phyloP scores from a whole-genome alignment of 495 filamentous ascomycete species.

The Baudoinia panamericana region DNA sequence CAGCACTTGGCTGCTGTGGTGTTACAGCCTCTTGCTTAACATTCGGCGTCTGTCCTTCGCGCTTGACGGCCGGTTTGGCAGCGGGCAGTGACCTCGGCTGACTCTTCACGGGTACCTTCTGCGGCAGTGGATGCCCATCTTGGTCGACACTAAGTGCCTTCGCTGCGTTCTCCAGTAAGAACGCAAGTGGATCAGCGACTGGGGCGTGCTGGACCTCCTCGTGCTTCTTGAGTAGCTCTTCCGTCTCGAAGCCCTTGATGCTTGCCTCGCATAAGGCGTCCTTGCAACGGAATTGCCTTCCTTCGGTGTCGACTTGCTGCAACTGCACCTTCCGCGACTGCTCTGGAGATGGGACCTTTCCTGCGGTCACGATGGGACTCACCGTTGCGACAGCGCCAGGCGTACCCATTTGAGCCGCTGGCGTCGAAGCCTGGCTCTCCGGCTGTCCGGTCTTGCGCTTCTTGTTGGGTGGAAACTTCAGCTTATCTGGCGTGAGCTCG shows the following conservation, averaged over 20 bases:
- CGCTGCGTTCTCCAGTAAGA: constrained; percentile 35
- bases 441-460: constrained; percentile 32
- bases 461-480: constrained; percentile 43
- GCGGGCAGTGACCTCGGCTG: constrained; percentile 7
- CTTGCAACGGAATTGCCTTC: constrained; percentile 36
- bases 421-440: constrained; percentile 19
- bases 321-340: constrained; percentile 7
- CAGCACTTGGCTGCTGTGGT: constrained; percentile 11
- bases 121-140: constrained; percentile 29
- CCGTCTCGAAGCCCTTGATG: constrained; percentile 38
- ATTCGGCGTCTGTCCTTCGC: constrained; percentile 17
- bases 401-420: constrained; percentile 18
- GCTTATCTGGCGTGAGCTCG: constrained; percentile 36
- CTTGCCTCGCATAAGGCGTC: constrained; percentile 33
- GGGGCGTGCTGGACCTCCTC: constrained; percentile 41
- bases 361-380: constrained; percentile 8
- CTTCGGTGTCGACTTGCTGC: constrained; percentile 19
- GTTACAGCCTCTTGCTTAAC: constrained; percentile 20
- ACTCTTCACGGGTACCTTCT: too few species aligned
- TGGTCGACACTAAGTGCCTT: constrained; percentile 34
- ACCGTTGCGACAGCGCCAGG: constrained; percentile 29
- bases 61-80: constrained; percentile 11
- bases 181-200: constrained; percentile 40
- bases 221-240: constrained; percentile 41
- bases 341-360: constrained; percentile 6